Evolutionary conservation across 106 monocot species (phyloP).

Genomic region (Cymbidium sinense): DNA sequence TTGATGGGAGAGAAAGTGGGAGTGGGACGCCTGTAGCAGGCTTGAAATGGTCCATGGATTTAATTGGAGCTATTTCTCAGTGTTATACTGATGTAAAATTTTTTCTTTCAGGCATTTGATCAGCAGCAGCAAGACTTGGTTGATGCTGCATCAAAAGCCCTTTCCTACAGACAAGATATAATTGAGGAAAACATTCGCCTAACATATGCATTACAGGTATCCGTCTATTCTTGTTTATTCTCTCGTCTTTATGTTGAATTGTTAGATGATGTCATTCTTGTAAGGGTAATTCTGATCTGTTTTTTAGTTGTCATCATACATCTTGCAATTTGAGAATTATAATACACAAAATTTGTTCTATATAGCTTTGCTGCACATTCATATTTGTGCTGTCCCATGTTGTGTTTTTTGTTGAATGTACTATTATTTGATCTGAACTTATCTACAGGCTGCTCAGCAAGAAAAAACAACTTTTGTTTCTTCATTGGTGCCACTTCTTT

Average conservation of each 20-base stretch:
- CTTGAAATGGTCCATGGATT: background rate
- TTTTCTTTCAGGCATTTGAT: conserved; percentile 80
- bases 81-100: background rate
- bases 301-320: background rate
- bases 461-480: conserved; percentile 92
- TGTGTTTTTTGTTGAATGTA: background rate
- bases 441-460: conserved; percentile 83
- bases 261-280: background rate
- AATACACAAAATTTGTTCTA: background rate
- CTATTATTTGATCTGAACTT: background rate
- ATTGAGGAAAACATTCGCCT: conserved; percentile 95
- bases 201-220: conserved; percentile 85
- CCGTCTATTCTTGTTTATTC: conserved; percentile 8
- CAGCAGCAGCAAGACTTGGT: conserved; percentile 95
- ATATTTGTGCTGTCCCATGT: background rate
- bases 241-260: background rate
- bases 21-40: background rate
- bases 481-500: conserved; percentile 84
- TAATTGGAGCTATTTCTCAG: background rate
- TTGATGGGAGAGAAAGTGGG: background rate
- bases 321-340: background rate
- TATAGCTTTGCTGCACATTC: background rate
- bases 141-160: conserved; percentile 93
- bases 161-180: conserved; percentile 96
- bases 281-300: background rate